These are phyloP conservation scores for Anthracocystis walkeri DNA, from an alignment of 1,284 basidiomycete species.

Conservation along the genomic window DNA sequence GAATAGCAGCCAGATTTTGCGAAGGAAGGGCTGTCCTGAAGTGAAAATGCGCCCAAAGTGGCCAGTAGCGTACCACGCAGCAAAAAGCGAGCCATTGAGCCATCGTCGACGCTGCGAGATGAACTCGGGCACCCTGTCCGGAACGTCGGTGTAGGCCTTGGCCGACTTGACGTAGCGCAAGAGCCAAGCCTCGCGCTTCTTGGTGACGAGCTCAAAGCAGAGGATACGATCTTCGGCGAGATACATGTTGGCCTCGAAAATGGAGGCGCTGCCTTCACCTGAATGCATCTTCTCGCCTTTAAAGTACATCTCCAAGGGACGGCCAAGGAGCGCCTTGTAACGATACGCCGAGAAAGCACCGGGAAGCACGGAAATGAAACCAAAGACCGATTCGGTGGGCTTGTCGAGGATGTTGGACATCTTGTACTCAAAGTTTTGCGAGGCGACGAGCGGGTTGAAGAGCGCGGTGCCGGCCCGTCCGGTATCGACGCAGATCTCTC, in stretches of 20 bases:
- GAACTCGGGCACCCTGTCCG: conserved; percentile 63
- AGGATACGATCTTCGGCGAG: conserved; percentile 67
- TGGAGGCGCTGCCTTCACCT: conserved; percentile 54
- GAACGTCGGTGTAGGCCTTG: conserved; percentile 67
- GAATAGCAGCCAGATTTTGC: conserved; percentile 63
- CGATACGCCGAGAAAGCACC: conserved; percentile 86
- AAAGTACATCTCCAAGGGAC: conserved; percentile 91
- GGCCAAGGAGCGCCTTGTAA: conserved; percentile 87
- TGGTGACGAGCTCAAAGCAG: conserved; percentile 65
- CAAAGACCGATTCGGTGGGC: conserved; percentile 80
- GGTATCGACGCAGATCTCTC: conserved; percentile 91
- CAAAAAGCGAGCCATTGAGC: conserved; percentile 67
- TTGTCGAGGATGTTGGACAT: conserved; percentile 65
- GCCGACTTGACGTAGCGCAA: conserved; percentile 66
- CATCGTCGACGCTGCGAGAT: conserved; percentile 66
- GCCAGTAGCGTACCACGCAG: conserved; percentile 61
- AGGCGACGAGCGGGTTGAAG: conserved; percentile 79
- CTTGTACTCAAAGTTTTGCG: conserved; percentile 69
- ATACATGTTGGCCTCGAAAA: conserved; percentile 67
- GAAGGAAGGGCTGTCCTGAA: conserved; percentile 57
- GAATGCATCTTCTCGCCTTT: conserved; percentile 80
- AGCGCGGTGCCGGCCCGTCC: conserved; percentile 76
- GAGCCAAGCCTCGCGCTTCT: conserved; percentile 70
- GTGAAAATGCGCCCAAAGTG: conserved; percentile 62
- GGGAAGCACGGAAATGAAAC: conserved; percentile 91